Conservation (phyloP, 2,329 filamentous ascomycete species). For the Rutstroemia sp. region DNA sequence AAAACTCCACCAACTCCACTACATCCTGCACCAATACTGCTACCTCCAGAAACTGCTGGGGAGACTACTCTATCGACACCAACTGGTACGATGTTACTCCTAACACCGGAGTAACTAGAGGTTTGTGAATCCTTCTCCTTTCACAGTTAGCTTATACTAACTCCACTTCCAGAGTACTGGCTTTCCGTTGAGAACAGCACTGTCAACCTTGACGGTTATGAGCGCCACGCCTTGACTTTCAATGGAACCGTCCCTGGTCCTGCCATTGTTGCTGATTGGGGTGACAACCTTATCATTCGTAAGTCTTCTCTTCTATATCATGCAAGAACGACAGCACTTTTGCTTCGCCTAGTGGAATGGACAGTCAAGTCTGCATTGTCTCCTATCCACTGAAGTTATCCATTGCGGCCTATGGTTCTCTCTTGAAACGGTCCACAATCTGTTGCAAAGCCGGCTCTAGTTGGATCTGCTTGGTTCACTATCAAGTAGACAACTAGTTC, state of each 20-base stretch:
- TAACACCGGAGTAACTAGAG: conserved; percentile 30
- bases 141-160: conserved; percentile 7
- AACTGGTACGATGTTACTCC: conserved; percentile 27
- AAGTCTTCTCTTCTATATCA: background rate
- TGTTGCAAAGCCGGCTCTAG: too few species aligned
- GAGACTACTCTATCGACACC: conserved; percentile 27
- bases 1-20: background rate
- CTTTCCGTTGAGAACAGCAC: conserved; percentile 22
- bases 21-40: conserved; percentile 24
- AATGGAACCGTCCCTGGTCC: conserved; percentile 33
- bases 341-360: too few species aligned
- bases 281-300: conserved; percentile 27
- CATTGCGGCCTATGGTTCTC: too few species aligned
- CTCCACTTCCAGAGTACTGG: conserved; percentile 19
- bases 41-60: conserved; percentile 28
- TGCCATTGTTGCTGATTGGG: conserved; percentile 34
- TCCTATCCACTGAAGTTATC: background rate
- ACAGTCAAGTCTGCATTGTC: background rate
- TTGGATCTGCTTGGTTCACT: too few species aligned
- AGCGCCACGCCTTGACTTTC: conserved; percentile 45
- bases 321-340: background rate
- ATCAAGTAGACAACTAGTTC: too few species aligned
- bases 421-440: too few species aligned
- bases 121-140: conserved; percentile 11
- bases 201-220: conserved; percentile 34